Conservation (phyloP, 2,329 filamentous ascomycete genomes). For the Leptoxyphium fumago region DNA sequence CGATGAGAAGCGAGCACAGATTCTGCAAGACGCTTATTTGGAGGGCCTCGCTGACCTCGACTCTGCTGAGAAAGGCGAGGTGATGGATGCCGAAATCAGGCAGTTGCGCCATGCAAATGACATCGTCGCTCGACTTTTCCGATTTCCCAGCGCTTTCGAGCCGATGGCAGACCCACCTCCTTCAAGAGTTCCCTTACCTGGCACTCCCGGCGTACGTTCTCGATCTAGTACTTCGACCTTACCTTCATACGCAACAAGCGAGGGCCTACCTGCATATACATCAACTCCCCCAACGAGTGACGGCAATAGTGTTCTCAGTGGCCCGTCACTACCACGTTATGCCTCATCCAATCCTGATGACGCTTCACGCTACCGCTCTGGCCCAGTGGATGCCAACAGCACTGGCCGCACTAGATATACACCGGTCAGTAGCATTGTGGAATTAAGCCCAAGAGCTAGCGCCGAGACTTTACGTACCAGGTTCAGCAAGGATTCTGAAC, state of each 20-base stretch:
- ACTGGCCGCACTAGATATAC: conserved; percentile 16
- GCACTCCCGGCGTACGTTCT: conserved; percentile 15
- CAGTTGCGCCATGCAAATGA: conserved; percentile 38
- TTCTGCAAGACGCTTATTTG: conserved; percentile 24
- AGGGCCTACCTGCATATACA: conserved; percentile 30
- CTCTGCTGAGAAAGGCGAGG: conserved; percentile 26
- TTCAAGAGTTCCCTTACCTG: conserved; percentile 11
- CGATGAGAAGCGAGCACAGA: conserved; percentile 37
- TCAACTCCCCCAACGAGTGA: conserved; percentile 19
- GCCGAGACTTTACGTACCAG: conserved; percentile 23
- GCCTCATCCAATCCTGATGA: conserved; percentile 10
- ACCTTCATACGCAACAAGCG: conserved; percentile 20
- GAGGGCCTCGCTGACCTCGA: conserved; percentile 26
- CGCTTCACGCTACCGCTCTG: conserved; percentile 18
- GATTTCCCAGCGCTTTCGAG: conserved; percentile 7
- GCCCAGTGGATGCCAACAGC: conserved; percentile 11
- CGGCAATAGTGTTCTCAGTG: conserved; percentile 8
- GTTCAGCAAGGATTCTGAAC: not conserved
- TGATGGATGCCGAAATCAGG: conserved; percentile 35
- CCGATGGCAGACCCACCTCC: conserved; percentile 12
- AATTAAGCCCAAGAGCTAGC: conserved; percentile 25
- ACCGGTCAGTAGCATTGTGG: conserved; percentile 27
- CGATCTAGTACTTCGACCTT: conserved; percentile 18
- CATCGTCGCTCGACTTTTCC: conserved; percentile 28
- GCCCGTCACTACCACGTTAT: conserved; percentile 1